Conservation (phyloP, 73 alveolate species). For the Stentor coeruleus region DNA sequence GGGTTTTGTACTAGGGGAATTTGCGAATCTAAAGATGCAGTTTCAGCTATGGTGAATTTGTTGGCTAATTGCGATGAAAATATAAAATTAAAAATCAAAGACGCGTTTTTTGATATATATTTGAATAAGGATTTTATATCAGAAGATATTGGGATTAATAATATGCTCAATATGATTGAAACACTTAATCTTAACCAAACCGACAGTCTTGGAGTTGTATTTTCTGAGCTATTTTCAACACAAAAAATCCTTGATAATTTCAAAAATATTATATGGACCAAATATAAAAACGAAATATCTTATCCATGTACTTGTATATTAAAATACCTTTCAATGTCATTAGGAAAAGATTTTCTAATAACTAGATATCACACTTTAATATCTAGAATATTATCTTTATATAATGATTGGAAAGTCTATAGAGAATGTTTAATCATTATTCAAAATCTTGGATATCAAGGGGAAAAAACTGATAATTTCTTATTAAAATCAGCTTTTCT, state of each 20-base stretch:
- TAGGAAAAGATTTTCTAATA: neutral
- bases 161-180: neutral
- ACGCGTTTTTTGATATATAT: conserved; percentile 56
- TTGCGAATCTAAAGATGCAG: conserved; percentile 52
- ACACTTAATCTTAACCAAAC: neutral
- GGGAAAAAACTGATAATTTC: conserved; percentile 7
- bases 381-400: neutral
- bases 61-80: conserved; percentile 35
- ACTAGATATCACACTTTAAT: neutral
- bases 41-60: conserved; percentile 43
- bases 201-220: neutral
- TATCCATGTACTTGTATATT: conserved; percentile 1
- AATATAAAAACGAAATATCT: neutral
- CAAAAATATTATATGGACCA: neutral
- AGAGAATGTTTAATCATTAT: neutral
- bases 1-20: conserved; percentile 55
- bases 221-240: neutral
- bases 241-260: neutral
- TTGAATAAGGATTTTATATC: conserved; percentile 42
- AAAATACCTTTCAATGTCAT: neutral
- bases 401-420: neutral
- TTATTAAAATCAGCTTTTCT: neutral
- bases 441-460: conserved; percentile 4
- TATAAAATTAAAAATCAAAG: conserved; percentile 35
- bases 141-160: conserved; percentile 42